Conservation (phyloP, 805 yeast species). For the Yamadazyma ubonensis region DNA sequence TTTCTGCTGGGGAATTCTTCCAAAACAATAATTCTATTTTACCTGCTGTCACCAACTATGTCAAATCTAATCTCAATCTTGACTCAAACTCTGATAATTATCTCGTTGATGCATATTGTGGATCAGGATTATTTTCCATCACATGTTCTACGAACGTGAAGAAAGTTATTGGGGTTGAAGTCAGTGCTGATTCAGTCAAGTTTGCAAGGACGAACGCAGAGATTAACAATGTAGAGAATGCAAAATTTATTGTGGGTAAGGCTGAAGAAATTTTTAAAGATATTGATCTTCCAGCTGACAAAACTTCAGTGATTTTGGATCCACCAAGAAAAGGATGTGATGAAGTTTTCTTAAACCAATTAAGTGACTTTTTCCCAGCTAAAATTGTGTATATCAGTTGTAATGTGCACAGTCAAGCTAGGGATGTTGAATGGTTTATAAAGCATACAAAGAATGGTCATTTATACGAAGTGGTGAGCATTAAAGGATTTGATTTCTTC, state of each 20-base stretch:
- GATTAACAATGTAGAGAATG: constrained; percentile 70
- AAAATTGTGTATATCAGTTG: constrained; percentile 93
- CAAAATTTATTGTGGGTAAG: constrained; percentile 84
- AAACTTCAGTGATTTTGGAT: constrained; percentile 89
- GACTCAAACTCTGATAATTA: constrained; percentile 48
- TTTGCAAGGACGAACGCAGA: constrained; percentile 84
- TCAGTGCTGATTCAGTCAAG: constrained; percentile 83
- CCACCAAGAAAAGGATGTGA: constrained; percentile 99
- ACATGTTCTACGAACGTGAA: constrained; percentile 82
- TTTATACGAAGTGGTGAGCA: constrained; percentile 69
- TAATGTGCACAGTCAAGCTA: constrained; percentile 96
- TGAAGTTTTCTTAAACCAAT: constrained; percentile 78
- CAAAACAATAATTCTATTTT: constrained; percentile 92
- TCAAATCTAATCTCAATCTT: constrained; percentile 56
- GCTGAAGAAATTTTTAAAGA: constrained; percentile 86
- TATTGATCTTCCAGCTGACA: constrained; percentile 68
- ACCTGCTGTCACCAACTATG: constrained; percentile 80
- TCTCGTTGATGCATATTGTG: constrained; percentile 93
- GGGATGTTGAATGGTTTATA: constrained; percentile 84
- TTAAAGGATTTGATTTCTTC: constrained; percentile 95
- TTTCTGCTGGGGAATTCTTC: constrained; percentile 93
- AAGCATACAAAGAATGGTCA: constrained; percentile 61
- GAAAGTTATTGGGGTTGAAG: constrained; percentile 89
- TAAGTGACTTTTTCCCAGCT: constrained; percentile 79
- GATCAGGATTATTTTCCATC: constrained; percentile 89